phyloP scores from a whole-genome alignment of 2,329 filamentous ascomycete genomes.

The Cladosporium sphaerospermum region DNA sequence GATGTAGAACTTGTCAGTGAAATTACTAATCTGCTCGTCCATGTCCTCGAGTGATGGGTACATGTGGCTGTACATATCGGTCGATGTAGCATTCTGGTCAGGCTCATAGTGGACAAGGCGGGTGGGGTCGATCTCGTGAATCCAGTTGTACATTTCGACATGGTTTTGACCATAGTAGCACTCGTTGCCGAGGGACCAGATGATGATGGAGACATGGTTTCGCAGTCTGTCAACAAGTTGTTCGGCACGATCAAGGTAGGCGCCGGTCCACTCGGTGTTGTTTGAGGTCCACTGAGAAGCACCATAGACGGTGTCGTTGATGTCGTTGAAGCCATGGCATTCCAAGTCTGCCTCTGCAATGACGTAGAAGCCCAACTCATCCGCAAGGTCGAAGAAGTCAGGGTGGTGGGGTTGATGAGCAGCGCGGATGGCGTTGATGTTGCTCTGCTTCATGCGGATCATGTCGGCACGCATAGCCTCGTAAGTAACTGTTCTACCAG shows the following conservation, averaged over 20 bases:
- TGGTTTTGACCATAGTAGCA: constrained; percentile 64
- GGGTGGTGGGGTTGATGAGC: constrained; percentile 61
- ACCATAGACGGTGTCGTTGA: constrained; percentile 5
- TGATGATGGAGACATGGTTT: constrained; percentile 61
- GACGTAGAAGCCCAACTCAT: constrained; percentile 61
- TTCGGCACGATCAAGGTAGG: constrained; percentile 60
- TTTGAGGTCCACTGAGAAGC: constrained; percentile 41
- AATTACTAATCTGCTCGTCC: constrained; percentile 24
- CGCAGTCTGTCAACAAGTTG: constrained; percentile 63
- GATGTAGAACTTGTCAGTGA: constrained; percentile 46
- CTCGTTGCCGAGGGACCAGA: constrained; percentile 69
- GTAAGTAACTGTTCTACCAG: constrained; percentile 56
- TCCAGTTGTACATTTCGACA: constrained; percentile 59
- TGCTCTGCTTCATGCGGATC: constrained; percentile 61
- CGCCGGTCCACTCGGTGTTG: constrained; percentile 53
- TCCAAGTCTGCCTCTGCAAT: constrained; percentile 49
- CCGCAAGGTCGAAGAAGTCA: constrained; percentile 51
- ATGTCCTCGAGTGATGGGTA: constrained; percentile 50
- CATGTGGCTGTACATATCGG: constrained; percentile 64
- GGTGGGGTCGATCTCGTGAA: constrained; percentile 49
- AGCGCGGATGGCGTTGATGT: constrained; percentile 62
- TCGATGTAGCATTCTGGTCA: constrained; percentile 51
- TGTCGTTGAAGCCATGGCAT: constrained; percentile 33
- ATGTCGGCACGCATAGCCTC: constrained; percentile 57
- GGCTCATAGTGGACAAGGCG: constrained; percentile 62